These are phyloP conservation scores for Nothopassalora personata DNA, from an alignment of 2,329 filamentous ascomycete genomes.

Conservation along the genomic window DNA sequence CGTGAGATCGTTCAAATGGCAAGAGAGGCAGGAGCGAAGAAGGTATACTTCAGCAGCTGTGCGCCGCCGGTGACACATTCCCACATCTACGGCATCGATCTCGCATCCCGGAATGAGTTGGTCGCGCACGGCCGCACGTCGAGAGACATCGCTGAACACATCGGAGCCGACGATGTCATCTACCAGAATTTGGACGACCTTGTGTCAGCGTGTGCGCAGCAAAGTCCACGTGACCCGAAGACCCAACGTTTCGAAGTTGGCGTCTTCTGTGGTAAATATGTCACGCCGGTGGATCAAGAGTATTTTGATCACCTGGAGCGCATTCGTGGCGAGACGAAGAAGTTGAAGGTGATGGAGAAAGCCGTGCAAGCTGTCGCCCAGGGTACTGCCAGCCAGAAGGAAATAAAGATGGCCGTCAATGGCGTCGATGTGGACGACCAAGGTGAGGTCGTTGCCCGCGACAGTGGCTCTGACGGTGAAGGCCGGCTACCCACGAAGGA, in stretches of 20 bases:
- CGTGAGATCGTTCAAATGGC: slow-evolving; percentile 79
- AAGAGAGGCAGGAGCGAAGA: slow-evolving; percentile 72
- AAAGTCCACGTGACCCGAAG: slow-evolving; percentile 54
- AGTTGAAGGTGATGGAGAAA: slow-evolving; percentile 60
- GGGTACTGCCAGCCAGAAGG: slow-evolving; percentile 55
- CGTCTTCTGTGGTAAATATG: slow-evolving; percentile 84
- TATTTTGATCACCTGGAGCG: slow-evolving; percentile 79
- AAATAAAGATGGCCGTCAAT: slow-evolving; percentile 58
- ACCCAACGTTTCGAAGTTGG: slow-evolving; percentile 75
- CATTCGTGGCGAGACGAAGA: slow-evolving; percentile 64
- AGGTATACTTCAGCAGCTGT: slow-evolving; percentile 78
- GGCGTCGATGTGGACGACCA: slow-evolving; percentile 54
- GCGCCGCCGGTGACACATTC: slow-evolving; percentile 75
- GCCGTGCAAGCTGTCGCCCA: slow-evolving; percentile 61
- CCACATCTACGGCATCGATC: slow-evolving; percentile 79
- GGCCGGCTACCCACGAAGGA: slow-evolving; percentile 20
- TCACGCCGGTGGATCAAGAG: slow-evolving; percentile 69
- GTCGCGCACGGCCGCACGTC: slow-evolving; percentile 64
- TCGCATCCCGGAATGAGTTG: slow-evolving; percentile 65
- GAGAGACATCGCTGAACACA: slow-evolving; percentile 58
- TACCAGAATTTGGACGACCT: slow-evolving; percentile 74
- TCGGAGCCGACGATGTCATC: slow-evolving; percentile 70
- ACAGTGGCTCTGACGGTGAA: slow-evolving; percentile 28
- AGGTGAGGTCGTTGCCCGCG: slow-evolving; percentile 53
- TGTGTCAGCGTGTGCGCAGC: slow-evolving; percentile 69